phyloP scores from a whole-genome alignment of 2,329 filamentous ascomycete genomes.

The Phyllachora maydis region DNA sequence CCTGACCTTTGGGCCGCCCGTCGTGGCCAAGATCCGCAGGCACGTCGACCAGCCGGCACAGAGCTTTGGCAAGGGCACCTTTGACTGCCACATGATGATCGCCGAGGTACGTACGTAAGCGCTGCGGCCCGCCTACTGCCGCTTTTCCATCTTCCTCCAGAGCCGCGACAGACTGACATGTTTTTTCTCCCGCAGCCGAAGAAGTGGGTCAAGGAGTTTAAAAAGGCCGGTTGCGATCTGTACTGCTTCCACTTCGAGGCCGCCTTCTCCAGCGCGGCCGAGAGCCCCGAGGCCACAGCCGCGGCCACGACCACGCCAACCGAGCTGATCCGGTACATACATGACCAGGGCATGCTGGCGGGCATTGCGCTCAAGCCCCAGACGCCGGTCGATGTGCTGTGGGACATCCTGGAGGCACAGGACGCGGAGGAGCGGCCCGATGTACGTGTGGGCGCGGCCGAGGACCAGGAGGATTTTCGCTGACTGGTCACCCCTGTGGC shows the following conservation, averaged over 20 bases:
- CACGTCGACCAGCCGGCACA: conserved; percentile 60
- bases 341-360: conserved; percentile 69
- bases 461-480: no score
- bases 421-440: conserved; percentile 65
- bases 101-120: conserved; percentile 63
- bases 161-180: conserved; percentile 2
- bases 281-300: conserved; percentile 48
- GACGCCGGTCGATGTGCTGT: conserved; percentile 78
- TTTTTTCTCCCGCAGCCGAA: conserved; percentile 45
- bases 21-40: conserved; percentile 80
- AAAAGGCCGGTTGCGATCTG: conserved; percentile 85
- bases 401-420: conserved; percentile 62
- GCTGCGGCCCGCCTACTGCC: no score
- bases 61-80: conserved; percentile 65
- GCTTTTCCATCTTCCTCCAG: neutral
- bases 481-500: no score
- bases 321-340: conserved; percentile 78
- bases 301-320: conserved; percentile 60
- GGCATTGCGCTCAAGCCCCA: conserved; percentile 92
- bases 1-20: conserved; percentile 87
- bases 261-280: conserved; percentile 71
- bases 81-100: conserved; percentile 99
- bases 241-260: conserved; percentile 99
- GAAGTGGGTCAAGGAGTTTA: conserved; percentile 94
- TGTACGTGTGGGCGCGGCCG: conserved; percentile 33